phyloP scores from a whole-genome alignment of 176 grass and related monocot genomes.

The Zea luxurians region DNA sequence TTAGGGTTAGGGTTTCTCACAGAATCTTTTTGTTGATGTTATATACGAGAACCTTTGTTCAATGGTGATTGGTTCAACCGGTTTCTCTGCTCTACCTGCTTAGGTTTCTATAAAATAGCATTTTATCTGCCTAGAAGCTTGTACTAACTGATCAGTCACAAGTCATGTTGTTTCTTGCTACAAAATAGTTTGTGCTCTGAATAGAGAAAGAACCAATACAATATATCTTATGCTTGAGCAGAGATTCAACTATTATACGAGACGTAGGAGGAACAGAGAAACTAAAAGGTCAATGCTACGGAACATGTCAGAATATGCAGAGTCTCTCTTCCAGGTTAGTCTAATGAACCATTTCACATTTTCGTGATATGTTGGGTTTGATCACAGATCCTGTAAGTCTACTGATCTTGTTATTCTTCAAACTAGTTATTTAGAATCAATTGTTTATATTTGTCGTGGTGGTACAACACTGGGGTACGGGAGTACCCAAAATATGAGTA shows the following conservation, averaged over 20 bases:
- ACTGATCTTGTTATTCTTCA: neutral
- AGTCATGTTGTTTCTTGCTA: neutral
- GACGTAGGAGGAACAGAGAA: conserved; percentile 69
- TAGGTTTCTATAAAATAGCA: neutral
- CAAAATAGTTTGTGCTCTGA: conserved; percentile 20
- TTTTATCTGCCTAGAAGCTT: neutral
- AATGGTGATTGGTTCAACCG: neutral
- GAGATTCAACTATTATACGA: conserved; percentile 78
- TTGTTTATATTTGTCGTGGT: no score
- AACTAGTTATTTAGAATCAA: neutral
- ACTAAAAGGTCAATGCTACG: conserved; percentile 57
- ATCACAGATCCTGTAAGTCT: conserved; percentile 23
- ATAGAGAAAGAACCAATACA: conserved; percentile 26
- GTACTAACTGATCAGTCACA: neutral
- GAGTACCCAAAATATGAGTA: no score
- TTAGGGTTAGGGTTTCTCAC: no score
- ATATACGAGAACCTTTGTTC: neutral
- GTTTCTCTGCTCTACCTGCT: conserved; percentile 1
- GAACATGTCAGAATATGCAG: conserved; percentile 72
- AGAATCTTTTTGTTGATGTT: neutral
- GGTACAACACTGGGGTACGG: no score
- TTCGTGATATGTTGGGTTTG: conserved; percentile 1
- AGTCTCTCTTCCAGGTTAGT: conserved; percentile 77
- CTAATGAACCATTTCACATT: conserved; percentile 5
- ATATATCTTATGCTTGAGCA: conserved; percentile 37